Evolutionary conservation across 306 rosid species (phyloP).

Genomic region (Cotoneaster glaucophyllus): DNA sequence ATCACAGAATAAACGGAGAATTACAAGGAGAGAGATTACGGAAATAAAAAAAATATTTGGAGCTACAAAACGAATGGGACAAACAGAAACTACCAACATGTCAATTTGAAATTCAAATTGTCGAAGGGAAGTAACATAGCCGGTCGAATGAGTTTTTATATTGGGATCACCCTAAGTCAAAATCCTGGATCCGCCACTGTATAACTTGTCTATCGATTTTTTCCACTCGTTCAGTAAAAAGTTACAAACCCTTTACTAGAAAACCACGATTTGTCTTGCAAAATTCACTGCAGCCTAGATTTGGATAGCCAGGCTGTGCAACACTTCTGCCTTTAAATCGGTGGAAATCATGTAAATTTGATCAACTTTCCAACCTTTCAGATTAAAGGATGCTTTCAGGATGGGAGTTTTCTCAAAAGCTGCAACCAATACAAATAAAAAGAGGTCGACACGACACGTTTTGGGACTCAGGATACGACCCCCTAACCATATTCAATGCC

Average conservation of each 20-base stretch:
- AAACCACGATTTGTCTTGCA: background rate
- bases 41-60: background rate
- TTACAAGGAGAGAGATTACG: no score
- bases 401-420: background rate
- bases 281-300: background rate
- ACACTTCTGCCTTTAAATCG: background rate
- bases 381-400: background rate
- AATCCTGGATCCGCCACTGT: no score
- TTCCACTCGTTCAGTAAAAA: background rate
- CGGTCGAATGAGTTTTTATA: no score
- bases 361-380: background rate
- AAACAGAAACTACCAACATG: background rate
- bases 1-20: background rate
- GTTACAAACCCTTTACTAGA: background rate
- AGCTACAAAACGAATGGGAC: background rate
- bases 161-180: no score
- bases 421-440: conserved; percentile 4
- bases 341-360: conserved; percentile 4
- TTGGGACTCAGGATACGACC: background rate
- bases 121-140: no score
- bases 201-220: background rate
- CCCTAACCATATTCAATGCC: conserved; percentile 7
- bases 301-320: background rate
- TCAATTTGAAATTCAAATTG: no score
- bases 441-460: conserved; percentile 14